These are phyloP conservation scores for Dipteronia sinensis DNA, from an alignment of 345 rosid genomes.

Conservation along the genomic window DNA sequence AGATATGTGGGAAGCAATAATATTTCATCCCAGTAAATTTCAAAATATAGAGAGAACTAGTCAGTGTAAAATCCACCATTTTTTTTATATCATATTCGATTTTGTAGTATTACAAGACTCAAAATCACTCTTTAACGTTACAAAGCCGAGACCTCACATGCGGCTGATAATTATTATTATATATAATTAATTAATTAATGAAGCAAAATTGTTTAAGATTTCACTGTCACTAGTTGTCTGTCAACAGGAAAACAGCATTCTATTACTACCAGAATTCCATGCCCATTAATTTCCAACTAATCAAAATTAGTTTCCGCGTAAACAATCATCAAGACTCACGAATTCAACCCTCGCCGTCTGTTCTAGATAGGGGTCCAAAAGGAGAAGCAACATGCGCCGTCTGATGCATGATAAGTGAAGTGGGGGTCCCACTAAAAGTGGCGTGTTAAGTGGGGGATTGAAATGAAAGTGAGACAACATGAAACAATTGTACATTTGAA, in stretches of 20 bases:
- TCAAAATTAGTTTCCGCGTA: conserved; percentile 16
- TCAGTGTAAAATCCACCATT: too few species aligned
- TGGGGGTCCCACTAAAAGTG: neutral
- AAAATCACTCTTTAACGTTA: too few species aligned
- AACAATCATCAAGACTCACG: neutral
- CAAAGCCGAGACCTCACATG: too few species aligned
- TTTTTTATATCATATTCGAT: too few species aligned
- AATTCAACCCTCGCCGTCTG: neutral
- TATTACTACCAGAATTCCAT: neutral
- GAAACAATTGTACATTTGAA: neutral
- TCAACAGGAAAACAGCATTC: too few species aligned
- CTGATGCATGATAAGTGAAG: neutral
- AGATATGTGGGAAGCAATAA: too few species aligned
- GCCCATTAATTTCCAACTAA: neutral
- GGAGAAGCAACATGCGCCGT: neutral
- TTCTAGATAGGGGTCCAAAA: too few species aligned
- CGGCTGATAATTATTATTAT: too few species aligned
- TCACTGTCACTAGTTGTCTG: conserved; percentile 1
- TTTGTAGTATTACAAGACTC: too few species aligned
- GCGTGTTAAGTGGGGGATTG: neutral
- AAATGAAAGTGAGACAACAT: neutral
- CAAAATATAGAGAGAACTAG: too few species aligned
- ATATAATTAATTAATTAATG: too few species aligned
- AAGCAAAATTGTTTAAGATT: neutral
- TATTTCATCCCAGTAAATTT: too few species aligned